phyloP scores from a whole-genome alignment of 768 basidiomycete species.

The Dioszegia crocea region DNA sequence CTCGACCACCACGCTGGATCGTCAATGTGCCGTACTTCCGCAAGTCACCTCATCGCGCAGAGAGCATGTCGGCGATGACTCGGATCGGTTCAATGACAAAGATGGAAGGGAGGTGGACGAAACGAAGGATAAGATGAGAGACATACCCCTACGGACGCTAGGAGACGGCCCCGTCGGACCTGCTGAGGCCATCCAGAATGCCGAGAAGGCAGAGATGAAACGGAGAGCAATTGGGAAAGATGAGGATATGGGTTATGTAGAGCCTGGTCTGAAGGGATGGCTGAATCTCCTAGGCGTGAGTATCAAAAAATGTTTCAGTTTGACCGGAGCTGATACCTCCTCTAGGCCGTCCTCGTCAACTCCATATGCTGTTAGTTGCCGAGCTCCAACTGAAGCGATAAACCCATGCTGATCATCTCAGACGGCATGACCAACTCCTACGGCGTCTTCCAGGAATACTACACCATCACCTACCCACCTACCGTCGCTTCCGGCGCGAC shows the following conservation, averaged over 20 bases:
- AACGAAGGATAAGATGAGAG: neutral
- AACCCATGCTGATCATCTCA: neutral
- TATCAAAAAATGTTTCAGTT: neutral
- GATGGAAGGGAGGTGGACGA: neutral
- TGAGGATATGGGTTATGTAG: slow-evolving; percentile 7
- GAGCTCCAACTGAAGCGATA: neutral
- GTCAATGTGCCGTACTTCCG: too few species aligned
- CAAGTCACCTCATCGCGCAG: too few species aligned
- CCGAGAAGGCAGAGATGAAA: neutral
- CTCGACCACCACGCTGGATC: too few species aligned
- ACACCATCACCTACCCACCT: slow-evolving; percentile 10
- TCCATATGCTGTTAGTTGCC: slow-evolving; percentile 22
- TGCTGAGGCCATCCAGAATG: neutral
- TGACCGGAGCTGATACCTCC: neutral
- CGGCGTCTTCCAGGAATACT: slow-evolving; percentile 32
- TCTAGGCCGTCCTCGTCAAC: slow-evolving; percentile 18
- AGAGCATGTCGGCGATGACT: too few species aligned
- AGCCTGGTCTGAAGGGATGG: slow-evolving; percentile 20
- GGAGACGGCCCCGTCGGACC: slow-evolving; percentile 15
- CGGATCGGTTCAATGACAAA: neutral
- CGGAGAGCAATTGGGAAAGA: neutral
- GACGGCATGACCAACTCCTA: slow-evolving; percentile 39
- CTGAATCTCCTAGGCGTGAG: slow-evolving; percentile 18
- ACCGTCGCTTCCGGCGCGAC: slow-evolving; percentile 14
- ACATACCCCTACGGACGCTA: neutral